Evolutionary conservation across 306 rosid genomes (phyloP), one percentile per base, ranked within the genome.

Genomic region (Fragaria vesca): DNA sequence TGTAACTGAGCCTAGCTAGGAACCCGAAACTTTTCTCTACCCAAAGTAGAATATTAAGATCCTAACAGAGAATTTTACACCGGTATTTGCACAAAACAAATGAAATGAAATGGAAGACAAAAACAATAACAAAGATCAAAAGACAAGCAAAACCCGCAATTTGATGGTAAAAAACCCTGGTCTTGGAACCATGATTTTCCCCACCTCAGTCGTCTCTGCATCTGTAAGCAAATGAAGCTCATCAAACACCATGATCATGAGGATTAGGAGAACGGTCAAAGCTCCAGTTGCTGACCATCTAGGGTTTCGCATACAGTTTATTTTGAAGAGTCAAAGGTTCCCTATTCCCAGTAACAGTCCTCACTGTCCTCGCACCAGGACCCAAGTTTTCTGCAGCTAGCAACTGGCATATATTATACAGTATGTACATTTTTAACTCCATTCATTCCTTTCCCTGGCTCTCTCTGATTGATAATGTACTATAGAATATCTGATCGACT

Each of bases 161-260:
- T 73, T 82, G 67, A 81, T 71, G 82, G 80, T 74, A 50, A n/a
- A n/a, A 81, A 83, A 71, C 74, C 79, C 55, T 38, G 85, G 85
- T 79, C 71, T 89, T 69, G 84, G 80, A 88, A 86, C 86, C 86
- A 86, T 88, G 87, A 88, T 89, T 91, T 86, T 85, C 48, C 84
- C 86, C 91, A 82, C 88, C 81, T 81, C 46, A 79, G 80, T 84
- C 87, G 2, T 8, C 48, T 58, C 43, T 38, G 74, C 69, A 82
- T 72, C 85, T 80, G 90, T 75, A 83, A 83, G 88, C 80, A 85
- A 68, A 63, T 38, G 28, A 78, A 62, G 7, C 45, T 65, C 75
- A 86, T 48, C 76, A 80, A 52, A 7, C 66, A 72, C 12, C 71
- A 46, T 73, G 36, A 48, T 40, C 50, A 50, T 47, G 8, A 28